Evolutionary conservation across 345 rosid genomes (phyloP).

Genomic region (Linum trigynum): DNA sequence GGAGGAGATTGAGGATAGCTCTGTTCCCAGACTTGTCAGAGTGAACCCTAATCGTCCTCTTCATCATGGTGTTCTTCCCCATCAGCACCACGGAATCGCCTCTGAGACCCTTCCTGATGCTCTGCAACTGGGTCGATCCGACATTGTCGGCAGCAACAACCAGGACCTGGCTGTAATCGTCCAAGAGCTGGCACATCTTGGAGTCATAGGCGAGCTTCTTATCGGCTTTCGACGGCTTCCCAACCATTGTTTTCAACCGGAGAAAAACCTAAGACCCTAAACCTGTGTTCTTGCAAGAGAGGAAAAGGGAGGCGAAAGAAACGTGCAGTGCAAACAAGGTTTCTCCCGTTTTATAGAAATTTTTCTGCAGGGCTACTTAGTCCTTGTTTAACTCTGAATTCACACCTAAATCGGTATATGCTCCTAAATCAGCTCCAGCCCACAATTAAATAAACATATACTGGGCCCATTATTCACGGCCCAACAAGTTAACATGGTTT

Average conservation of each 20-base stretch:
- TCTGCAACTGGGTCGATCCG: conserved; percentile 5
- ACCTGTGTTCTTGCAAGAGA: background rate
- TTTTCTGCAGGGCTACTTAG: too few species aligned
- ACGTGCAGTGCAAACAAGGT: too few species aligned
- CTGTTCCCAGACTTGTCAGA: conserved; percentile 1
- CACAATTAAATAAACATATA: too few species aligned
- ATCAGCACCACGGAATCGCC: conserved; percentile 1
- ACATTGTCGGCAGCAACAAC: conserved; percentile 2
- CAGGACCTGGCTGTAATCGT: conserved; percentile 5
- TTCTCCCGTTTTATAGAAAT: too few species aligned
- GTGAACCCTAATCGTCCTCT: conserved; percentile 6
- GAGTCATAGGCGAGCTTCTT: conserved; percentile 5
- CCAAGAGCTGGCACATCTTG: conserved; percentile 1
- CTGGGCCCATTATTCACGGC: too few species aligned
- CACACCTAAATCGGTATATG: too few species aligned
- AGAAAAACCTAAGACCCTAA: background rate
- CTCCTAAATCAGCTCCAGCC: too few species aligned
- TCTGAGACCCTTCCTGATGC: background rate
- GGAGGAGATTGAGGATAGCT: conserved; percentile 3
- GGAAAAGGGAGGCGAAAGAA: background rate
- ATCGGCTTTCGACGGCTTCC: background rate
- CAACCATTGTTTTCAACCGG: background rate
- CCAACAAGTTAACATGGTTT: too few species aligned
- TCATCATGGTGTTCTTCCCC: conserved; percentile 7
- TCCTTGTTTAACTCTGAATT: too few species aligned